Base-by-base conservation (phyloP, 169 alveolate genomes). In the Theileria equi region DNA sequence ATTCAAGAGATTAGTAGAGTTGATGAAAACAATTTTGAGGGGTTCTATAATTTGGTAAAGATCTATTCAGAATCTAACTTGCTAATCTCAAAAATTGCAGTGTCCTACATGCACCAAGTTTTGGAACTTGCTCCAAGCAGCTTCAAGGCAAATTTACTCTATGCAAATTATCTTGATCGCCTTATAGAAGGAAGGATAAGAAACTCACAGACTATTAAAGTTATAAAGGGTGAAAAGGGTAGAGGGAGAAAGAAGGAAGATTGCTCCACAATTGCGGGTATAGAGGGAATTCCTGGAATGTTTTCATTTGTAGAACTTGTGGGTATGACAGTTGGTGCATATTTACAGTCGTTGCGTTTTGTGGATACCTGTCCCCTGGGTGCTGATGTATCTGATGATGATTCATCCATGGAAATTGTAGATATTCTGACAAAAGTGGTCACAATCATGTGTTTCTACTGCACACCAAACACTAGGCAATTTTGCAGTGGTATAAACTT, bases 391-490 rank as follows among this genome's bases (percentile, higher is more conserved):
- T 48, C 38, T 16, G 69, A 65, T 4, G 3, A 25, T 17, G 77
- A 58, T 29, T 50, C 25, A 1, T 38, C 16, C 48, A 67, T 67
- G 79, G 79, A 67, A 36, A 67, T 69, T 21, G 73, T 69, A 34
- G 71, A 58, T 21, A 69, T 69, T 8, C 54, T 69, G 16, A 69
- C 71, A n/a, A 69, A 50, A 29, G 74, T 69, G n/a, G 60, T 63
- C 16, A 47, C 74, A 32, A 57, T 69, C 5, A 11, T 60, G 28
- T 63, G 81, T 53, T 57, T 69, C 66, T 69, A 58, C 45, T 69
- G 81, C 55, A 69, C 81, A 1, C 73, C 81, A 16, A 64, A 60
- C 41, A 69, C 74, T 32, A 57, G 36, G 16, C 74, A 69, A 47
- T 45, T 54, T 19, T 23, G 25, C 29, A 29, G 13, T 23, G 65